Percentiles rank a stretch among this genome's conserved stretches.
Conservation (phyloP, 176 grass and related monocot genomes). For the Bonia amplexicaulis region DNA sequence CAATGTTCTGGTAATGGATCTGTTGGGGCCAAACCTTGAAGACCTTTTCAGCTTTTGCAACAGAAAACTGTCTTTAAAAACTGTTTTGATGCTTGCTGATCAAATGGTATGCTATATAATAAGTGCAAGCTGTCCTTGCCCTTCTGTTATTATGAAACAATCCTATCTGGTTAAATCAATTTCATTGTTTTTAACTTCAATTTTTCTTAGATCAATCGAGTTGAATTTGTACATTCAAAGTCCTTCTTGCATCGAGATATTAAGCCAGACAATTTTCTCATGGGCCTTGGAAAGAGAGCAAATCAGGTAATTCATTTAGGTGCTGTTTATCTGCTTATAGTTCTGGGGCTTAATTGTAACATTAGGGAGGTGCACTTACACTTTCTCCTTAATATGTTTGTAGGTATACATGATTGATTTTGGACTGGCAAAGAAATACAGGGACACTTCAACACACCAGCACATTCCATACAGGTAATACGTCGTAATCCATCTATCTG, state of each 20-base stretch:
- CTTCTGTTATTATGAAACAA: neutral
- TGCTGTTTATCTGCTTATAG: neutral
- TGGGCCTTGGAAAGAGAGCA: slow-evolving; percentile 75
- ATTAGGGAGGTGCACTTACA: neutral
- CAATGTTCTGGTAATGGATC: slow-evolving; percentile 92
- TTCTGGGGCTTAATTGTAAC: slow-evolving; percentile 3
- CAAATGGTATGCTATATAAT: slow-evolving; percentile 59
- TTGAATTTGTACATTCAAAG: slow-evolving; percentile 75
- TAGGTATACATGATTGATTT: slow-evolving; percentile 95
- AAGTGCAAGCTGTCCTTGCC: neutral
- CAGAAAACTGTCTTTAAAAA: slow-evolving; percentile 79
- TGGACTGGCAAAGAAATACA: slow-evolving; percentile 91
- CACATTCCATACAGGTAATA: slow-evolving; percentile 90
- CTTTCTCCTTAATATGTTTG: neutral
- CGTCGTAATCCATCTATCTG: neutral
- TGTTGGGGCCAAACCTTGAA: slow-evolving; percentile 77
- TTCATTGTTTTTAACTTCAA: slow-evolving; percentile 3
- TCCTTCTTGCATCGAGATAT: slow-evolving; percentile 93
- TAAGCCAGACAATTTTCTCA: slow-evolving; percentile 94
- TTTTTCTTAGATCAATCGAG: slow-evolving; percentile 65
- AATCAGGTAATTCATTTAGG: slow-evolving; percentile 49
- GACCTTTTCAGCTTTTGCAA: slow-evolving; percentile 88
- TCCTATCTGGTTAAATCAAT: slow-evolving; percentile 12
- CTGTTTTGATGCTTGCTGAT: slow-evolving; percentile 93
- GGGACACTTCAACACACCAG: slow-evolving; percentile 61